Percentiles rank a stretch among this genome's conserved stretches.
Conservation (phyloP, 441 rosid species). For the Aleurites moluccanus region DNA sequence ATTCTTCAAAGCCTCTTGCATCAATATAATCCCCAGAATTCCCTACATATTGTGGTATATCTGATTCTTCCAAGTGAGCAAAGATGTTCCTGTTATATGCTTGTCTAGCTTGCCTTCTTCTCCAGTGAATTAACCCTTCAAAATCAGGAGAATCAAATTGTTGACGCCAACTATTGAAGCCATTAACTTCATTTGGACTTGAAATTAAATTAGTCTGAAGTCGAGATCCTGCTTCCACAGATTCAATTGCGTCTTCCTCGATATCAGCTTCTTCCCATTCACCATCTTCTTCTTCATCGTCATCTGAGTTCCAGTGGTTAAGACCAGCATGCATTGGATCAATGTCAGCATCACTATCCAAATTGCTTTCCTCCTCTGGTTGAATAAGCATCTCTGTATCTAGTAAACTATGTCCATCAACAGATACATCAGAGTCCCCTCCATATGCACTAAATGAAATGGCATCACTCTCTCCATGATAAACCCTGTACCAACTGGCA, state of each 20-base stretch:
- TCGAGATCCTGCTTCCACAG: conserved; percentile 31
- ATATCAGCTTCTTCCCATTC: conserved; percentile 65
- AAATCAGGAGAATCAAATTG: conserved; percentile 44
- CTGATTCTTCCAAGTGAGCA: conserved; percentile 44
- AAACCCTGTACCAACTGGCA: conserved; percentile 43
- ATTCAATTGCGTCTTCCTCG: conserved; percentile 45
- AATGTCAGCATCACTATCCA: conserved; percentile 78
- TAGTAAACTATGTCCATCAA: conserved; percentile 50
- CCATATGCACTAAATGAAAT: conserved; percentile 69
- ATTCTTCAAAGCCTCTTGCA: conserved; percentile 65
- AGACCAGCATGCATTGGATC: conserved; percentile 94
- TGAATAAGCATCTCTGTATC: conserved; percentile 52
- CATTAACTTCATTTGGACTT: conserved; percentile 50
- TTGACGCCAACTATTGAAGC: conserved; percentile 29
- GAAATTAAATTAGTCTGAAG: conserved; percentile 36
- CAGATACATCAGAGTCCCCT: conserved; percentile 77
- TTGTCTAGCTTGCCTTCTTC: conserved; percentile 46
- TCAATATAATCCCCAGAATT: conserved; percentile 64
- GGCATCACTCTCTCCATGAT: conserved; percentile 66
- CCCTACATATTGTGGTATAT: conserved; percentile 38
- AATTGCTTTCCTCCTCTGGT: conserved; percentile 50
- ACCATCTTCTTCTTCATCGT: conserved; percentile 52
- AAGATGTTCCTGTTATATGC: conserved; percentile 37
- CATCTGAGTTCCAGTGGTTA: conserved; percentile 73
- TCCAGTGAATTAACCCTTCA: conserved; percentile 35